These are phyloP conservation scores for Vachellia collinsii DNA, from an alignment of 306 rosid species.

Conservation along the genomic window DNA sequence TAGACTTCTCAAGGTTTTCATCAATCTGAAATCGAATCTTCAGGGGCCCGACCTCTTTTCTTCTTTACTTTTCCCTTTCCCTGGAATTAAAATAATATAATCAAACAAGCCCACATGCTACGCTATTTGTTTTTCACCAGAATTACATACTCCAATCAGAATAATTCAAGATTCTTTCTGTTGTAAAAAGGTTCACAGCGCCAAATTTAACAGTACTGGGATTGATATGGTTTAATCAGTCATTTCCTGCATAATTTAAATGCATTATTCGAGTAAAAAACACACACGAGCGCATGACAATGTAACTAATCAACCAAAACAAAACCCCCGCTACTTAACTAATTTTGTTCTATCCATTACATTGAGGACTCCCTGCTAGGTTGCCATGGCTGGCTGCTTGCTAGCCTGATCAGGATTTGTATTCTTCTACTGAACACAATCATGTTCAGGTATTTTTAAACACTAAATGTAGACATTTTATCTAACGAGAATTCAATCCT, in stretches of 20 bases:
- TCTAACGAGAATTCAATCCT: no score
- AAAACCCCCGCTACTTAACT: no score
- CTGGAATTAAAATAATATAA: neutral
- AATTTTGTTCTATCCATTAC: no score
- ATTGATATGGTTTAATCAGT: neutral
- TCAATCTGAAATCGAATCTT: conserved; percentile 48
- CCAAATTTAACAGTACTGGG: neutral
- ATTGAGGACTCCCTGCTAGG: no score
- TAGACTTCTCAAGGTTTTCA: conserved; percentile 56
- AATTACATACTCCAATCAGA: neutral
- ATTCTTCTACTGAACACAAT: no score
- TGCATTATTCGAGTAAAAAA: neutral
- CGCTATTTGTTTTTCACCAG: neutral
- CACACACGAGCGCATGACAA: no score
- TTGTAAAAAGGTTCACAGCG: neutral
- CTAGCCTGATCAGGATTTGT: no score
- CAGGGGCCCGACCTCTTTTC: conserved; percentile 21
- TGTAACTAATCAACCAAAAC: no score
- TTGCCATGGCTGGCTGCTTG: no score
- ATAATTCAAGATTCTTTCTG: neutral
- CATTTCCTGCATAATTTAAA: neutral
- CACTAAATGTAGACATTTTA: no score
- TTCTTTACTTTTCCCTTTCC: neutral
- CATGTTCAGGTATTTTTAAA: no score
- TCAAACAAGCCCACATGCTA: neutral